Evolutionary conservation across 768 basidiomycete species (phyloP).

Genomic region (Pleurotus tuber-regium): DNA sequence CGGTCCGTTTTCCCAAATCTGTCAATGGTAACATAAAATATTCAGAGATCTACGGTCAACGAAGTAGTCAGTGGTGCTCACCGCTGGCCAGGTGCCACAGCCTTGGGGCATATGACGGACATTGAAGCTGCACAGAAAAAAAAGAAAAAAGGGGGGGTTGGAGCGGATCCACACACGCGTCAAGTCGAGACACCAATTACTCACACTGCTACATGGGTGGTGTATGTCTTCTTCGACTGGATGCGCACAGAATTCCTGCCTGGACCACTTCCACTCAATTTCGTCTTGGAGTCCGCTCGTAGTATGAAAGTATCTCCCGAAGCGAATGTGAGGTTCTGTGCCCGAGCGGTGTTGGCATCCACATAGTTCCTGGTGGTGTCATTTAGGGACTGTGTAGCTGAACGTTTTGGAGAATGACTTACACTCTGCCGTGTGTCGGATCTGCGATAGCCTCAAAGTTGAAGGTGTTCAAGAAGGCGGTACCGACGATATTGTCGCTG

Average conservation of each 20-base stretch:
- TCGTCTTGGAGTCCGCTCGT: slow-evolving; percentile 41
- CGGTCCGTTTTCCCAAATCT: slow-evolving; percentile 28
- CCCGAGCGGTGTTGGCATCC: slow-evolving; percentile 30
- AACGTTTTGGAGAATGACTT: too few species aligned
- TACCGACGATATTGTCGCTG: slow-evolving; percentile 34
- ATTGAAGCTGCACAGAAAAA: slow-evolving; percentile 19
- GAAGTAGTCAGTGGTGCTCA: slow-evolving; percentile 25
- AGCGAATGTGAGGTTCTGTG: slow-evolving; percentile 45
- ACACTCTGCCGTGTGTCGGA: slow-evolving; percentile 54
- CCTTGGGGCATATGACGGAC: slow-evolving; percentile 56
- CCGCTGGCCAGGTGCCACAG: slow-evolving; percentile 52
- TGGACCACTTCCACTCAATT: slow-evolving; percentile 37
- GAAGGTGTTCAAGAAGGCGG: slow-evolving; percentile 41
- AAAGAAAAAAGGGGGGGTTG: too few species aligned
- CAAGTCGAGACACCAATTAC: too few species aligned
- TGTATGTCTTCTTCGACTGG: slow-evolving; percentile 32
- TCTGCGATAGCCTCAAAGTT: slow-evolving; percentile 39
- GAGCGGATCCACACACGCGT: too few species aligned
- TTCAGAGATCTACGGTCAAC: not conserved
- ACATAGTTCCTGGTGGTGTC: slow-evolving; percentile 9
- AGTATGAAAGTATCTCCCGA: slow-evolving; percentile 41
- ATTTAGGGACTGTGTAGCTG: too few species aligned
- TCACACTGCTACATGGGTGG: slow-evolving; percentile 34
- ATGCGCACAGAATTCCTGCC: slow-evolving; percentile 48
- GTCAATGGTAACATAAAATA: not conserved